Evolutionary conservation across 2,329 filamentous ascomycete genomes (phyloP), one percentile per base, ranked within the genome.

Genomic region (Alternaria gansuensis): DNA sequence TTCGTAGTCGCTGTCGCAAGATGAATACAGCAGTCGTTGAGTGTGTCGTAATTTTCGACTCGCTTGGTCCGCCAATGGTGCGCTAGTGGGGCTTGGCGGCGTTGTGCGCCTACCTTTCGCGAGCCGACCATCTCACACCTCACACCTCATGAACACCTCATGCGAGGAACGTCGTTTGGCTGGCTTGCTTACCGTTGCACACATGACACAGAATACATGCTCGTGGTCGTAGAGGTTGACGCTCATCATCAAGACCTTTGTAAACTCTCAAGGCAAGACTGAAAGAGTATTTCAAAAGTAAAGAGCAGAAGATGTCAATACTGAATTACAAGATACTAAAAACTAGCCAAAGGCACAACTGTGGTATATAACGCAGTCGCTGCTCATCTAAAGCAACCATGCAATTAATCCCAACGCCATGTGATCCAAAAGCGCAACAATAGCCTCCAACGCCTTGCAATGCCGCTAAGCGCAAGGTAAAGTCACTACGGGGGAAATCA

Each of bases 361-460:
- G 57, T 71, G 69, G 66, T 73, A 72, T 73, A 65, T 66, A 54
- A 65, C 64, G 51, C 60, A 60, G 59, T 54, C 55, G 33, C 57
- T 48, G 58, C 54, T 53, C 55, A 33, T 33, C 53, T 54, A 34
- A 55, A 60, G 53, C 40, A 50, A 45, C 33, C 48, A 23, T 55
- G 52, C 45, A 53, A 51, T 37, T 46, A 41, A 33, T 41, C 41
- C 49, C 24, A 66, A 68, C 64, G 44, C 64, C 65, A 39, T 39
- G 14, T 29, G 40, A 29, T 14, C 36, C 29, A 41, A 40, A 44
- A 54, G 17, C 41, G 46, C 23, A 46, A 34, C 24, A 44, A 37
- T 21, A 50, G 46, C 57, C 60, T 61, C 63, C 54, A 74, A 76
- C 74, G 68, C 73, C 73, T 62, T 68, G 68, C 66, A 71, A 77